phyloP scores from a whole-genome alignment of 495 filamentous ascomycete genomes.

The Melanomma pulvis-pyrius region DNA sequence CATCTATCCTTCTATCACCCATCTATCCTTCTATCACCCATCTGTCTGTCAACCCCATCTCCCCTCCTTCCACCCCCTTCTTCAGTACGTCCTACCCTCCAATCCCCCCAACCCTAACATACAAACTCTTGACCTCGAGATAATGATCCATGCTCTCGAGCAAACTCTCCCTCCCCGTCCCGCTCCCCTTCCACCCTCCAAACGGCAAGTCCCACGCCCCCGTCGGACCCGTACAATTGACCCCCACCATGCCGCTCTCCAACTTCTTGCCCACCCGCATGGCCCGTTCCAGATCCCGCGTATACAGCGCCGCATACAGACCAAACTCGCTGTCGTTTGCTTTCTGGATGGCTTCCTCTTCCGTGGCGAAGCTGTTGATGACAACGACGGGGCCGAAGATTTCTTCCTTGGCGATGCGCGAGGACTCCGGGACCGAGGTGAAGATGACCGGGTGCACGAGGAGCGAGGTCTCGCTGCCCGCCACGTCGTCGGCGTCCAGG shows the following conservation, averaged over 20 bases:
- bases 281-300: conserved; percentile 70
- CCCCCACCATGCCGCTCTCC: conserved; percentile 26
- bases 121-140: conserved; percentile 36
- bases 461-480: conserved; percentile 62
- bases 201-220: conserved; percentile 32
- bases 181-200: conserved; percentile 33
- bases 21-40: neutral
- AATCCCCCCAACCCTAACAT: conserved; percentile 13
- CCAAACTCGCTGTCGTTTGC: conserved; percentile 86
- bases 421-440: conserved; percentile 67
- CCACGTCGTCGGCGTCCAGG: conserved; percentile 40
- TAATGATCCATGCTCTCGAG: conserved; percentile 37
- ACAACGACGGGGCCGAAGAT: conserved; percentile 81
- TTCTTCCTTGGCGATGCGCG: conserved; percentile 71
- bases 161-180: conserved; percentile 25
- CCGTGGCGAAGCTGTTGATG: conserved; percentile 65
- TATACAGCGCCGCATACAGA: conserved; percentile 81
- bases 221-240: conserved; percentile 29
- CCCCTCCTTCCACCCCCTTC: neutral
- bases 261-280: conserved; percentile 73
- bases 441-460: conserved; percentile 66
- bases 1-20: no score
- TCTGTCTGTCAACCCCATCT: neutral
- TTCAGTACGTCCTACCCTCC: neutral
- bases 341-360: conserved; percentile 71